These are phyloP conservation scores for Gracilaria caudata DNA, from an alignment of 23 red algal species.

Conservation along the genomic window DNA sequence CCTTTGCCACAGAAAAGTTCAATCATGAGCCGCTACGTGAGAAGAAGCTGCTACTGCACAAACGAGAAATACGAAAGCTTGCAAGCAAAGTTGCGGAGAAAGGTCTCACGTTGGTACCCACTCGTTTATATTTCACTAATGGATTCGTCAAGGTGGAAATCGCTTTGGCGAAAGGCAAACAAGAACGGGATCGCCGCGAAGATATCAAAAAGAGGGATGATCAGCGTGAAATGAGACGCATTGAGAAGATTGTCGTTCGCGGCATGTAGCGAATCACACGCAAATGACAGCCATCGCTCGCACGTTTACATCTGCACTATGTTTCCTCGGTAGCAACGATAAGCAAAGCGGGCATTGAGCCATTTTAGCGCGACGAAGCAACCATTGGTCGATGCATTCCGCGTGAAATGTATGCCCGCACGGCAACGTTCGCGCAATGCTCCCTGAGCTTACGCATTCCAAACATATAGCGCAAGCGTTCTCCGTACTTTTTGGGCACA, in stretches of 20 bases:
- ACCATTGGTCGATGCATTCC: conserved; percentile 29
- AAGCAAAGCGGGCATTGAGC: conserved; percentile 11
- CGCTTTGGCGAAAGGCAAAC: conserved; percentile 82
- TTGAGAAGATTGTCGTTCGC: conserved; percentile 57
- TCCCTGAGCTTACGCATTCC: not conserved
- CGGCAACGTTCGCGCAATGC: not conserved
- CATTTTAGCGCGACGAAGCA: not conserved
- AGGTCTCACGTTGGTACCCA: conserved; percentile 87
- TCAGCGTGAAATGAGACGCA: conserved; percentile 64
- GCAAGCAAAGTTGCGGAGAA: conserved; percentile 51
- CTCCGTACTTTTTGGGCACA: not conserved
- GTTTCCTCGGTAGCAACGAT: not conserved
- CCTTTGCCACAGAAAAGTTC: conserved; percentile 53
- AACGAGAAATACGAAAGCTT: conserved; percentile 86
- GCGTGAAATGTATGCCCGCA: conserved; percentile 35
- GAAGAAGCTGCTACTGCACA: conserved; percentile 83
- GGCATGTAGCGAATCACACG: not conserved
- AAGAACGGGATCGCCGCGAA: conserved; percentile 77
- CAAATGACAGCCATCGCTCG: not conserved
- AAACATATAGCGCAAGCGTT: conserved; percentile 27
- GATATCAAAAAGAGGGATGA: conserved; percentile 83
- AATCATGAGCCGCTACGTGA: conserved; percentile 86
- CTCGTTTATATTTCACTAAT: conserved; percentile 76
- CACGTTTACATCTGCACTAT: not conserved
- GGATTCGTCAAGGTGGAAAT: conserved; percentile 84